phyloP scores from a whole-genome alignment of 768 basidiomycete genomes.

The Pleurotus tuber-regium region DNA sequence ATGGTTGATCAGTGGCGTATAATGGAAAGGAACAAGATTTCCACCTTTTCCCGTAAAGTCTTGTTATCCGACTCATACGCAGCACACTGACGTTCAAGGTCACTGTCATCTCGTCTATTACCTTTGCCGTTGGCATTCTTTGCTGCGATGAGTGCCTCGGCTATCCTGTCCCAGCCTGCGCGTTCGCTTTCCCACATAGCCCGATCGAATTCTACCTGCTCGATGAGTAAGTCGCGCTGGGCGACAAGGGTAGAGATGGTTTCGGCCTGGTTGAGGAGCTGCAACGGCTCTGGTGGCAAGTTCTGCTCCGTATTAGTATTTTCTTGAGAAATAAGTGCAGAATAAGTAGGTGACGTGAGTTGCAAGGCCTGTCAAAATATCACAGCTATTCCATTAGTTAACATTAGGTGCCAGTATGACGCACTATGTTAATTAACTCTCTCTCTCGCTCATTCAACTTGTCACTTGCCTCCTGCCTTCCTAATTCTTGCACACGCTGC shows the following conservation, averaged over 20 bases:
- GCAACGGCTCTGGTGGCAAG: constrained; percentile 35
- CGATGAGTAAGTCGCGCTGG: constrained; percentile 58
- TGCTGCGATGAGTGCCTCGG: constrained; percentile 62
- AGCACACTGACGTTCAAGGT: constrained; percentile 49
- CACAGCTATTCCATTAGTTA: constrained; percentile 3
- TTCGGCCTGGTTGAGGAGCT: constrained; percentile 58
- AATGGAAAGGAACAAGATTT: background rate
- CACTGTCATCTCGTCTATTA: constrained; percentile 20
- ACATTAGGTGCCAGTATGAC: constrained; percentile 18
- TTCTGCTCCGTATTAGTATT: constrained; percentile 15
- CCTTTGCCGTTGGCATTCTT: constrained; percentile 32
- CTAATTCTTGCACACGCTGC: constrained; percentile 42
- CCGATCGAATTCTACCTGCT: constrained; percentile 55
- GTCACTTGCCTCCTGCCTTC: constrained; percentile 22
- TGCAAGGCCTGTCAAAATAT: constrained; percentile 38
- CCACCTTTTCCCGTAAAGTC: constrained; percentile 57
- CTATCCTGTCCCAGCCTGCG: constrained; percentile 61
- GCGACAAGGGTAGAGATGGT: constrained; percentile 51
- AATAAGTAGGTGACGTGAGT: constrained; percentile 29
- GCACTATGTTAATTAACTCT: constrained; percentile 59
- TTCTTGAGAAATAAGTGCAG: background rate
- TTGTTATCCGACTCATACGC: constrained; percentile 61
- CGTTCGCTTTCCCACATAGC: constrained; percentile 60
- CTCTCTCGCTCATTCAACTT: constrained; percentile 36
- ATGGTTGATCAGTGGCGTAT: too few relatives aligned